Evolutionary conservation across 805 yeast species (phyloP).

Genomic region (Metschnikowia reukaufii): DNA sequence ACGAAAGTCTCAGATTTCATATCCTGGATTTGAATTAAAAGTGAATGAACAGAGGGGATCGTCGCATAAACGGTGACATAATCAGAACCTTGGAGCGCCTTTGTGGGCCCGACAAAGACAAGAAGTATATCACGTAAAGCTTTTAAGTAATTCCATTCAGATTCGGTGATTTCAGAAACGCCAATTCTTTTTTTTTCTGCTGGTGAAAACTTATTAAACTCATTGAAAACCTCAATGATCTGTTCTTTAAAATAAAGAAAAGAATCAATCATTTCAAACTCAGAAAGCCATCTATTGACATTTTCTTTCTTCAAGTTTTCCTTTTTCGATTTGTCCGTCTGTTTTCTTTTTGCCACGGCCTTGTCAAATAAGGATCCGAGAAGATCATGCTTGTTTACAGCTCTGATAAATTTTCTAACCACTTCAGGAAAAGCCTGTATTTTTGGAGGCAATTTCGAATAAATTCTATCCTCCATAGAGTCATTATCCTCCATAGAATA

Average conservation of each 20-base stretch:
- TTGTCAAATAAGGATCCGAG: conserved; percentile 4
- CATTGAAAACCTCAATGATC: conserved; percentile 3
- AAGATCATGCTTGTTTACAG: background rate
- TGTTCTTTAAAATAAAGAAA: conserved; percentile 5
- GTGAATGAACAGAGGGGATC: conserved; percentile 1
- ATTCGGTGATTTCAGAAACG: conserved; percentile 3
- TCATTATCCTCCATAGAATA: background rate
- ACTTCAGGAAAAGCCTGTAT: background rate
- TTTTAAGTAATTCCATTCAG: conserved; percentile 4
- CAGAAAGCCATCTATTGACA: conserved; percentile 5
- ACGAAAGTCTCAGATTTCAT: background rate
- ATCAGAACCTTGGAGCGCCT: conserved; percentile 3
- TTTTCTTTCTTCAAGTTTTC: conserved; percentile 5
- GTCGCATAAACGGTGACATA: conserved; percentile 3
- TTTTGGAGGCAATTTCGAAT: background rate
- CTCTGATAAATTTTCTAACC: conserved; percentile 2
- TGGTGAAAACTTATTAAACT: background rate
- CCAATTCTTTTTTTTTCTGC: conserved; percentile 1
- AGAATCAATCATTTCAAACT: conserved; percentile 2
- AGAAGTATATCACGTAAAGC: background rate
- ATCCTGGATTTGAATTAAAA: background rate
- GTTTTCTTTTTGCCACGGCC: conserved; percentile 4
- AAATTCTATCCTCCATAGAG: background rate
- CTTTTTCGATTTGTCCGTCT: conserved; percentile 5
- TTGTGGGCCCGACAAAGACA: conserved; percentile 3